A percentile compares a stretch with the other conserved stretches of the same genome.
These are phyloP conservation scores for Furcasterigmium sp. DNA, from an alignment of 2,329 filamentous ascomycete species.

Conservation along the genomic window DNA sequence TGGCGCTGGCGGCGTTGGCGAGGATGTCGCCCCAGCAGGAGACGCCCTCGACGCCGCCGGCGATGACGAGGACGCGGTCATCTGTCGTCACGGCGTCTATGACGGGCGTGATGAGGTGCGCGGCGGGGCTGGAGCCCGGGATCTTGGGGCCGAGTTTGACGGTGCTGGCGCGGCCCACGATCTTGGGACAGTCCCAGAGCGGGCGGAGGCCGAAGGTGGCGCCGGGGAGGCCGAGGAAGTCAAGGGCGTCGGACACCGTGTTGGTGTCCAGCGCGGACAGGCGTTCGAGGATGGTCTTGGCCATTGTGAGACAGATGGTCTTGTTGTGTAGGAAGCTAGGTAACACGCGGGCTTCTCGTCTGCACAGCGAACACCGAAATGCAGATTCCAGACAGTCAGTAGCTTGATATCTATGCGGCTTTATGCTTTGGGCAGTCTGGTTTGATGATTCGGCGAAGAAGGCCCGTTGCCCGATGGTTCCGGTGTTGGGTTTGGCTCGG, in stretches of 20 bases:
- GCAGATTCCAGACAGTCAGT: too few relatives aligned
- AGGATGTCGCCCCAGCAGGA: constrained; percentile 15
- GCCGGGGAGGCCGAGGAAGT: constrained; percentile 12
- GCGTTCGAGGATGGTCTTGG: constrained; percentile 5
- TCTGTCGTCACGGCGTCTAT: constrained; percentile 8
- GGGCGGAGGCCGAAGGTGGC: constrained; percentile 13
- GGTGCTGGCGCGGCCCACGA: constrained; percentile 13
- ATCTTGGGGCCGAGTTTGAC: constrained; percentile 9
- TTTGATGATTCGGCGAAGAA: too few relatives aligned
- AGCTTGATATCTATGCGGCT: too few relatives aligned
- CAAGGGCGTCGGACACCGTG: constrained; percentile 14
- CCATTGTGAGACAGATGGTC: not conserved
- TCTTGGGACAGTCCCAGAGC: constrained; percentile 14
- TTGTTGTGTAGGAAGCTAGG: too few relatives aligned
- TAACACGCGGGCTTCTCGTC: too few relatives aligned
- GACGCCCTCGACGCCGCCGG: constrained; percentile 11
- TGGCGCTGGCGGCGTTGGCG: constrained; percentile 14
- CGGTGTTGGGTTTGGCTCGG: too few relatives aligned
- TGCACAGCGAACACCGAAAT: too few relatives aligned
- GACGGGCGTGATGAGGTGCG: constrained; percentile 9
- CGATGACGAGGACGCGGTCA: constrained; percentile 9
- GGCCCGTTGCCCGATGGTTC: too few relatives aligned
- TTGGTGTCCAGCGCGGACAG: constrained; percentile 13
- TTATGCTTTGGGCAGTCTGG: too few relatives aligned
- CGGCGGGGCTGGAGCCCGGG: not conserved